Conservation (phyloP, 768 basidiomycete species). For the Panus rudis region DNA sequence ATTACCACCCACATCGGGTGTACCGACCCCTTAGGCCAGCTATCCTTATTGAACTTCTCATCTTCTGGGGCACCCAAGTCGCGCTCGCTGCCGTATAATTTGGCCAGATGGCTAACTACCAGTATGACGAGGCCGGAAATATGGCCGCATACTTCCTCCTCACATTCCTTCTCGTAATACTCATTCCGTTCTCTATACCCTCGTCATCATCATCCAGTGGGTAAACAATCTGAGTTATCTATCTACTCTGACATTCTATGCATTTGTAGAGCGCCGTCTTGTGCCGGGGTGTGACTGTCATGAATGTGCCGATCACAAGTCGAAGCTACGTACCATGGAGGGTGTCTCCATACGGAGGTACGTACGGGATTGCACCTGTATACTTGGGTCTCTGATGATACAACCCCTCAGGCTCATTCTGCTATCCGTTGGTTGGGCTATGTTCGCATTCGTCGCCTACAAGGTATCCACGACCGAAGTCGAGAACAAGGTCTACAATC, state of each 20-base stretch:
- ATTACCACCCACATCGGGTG: too few relatives aligned
- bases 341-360: constrained; percentile 47
- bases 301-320: constrained; percentile 51
- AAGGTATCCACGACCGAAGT: constrained; percentile 48
- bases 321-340: constrained; percentile 33
- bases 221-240: constrained; percentile 20
- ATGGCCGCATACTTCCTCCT: constrained; percentile 90
- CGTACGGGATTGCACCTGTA: constrained; percentile 15
- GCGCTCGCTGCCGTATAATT: too few relatives aligned
- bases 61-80: too few relatives aligned
- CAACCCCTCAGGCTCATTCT: constrained; percentile 42
- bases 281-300: constrained; percentile 59
- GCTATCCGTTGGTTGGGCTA: constrained; percentile 65
- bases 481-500: constrained; percentile 78
- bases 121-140: constrained; percentile 80
- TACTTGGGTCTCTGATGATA: constrained; percentile 3
- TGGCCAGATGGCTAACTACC: constrained; percentile 83
- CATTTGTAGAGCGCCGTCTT: constrained; percentile 1
- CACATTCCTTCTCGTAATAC: constrained; percentile 77
- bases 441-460: constrained; percentile 64
- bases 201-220: constrained; percentile 40
- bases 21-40: too few relatives aligned
- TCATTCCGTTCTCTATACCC: constrained; percentile 70
- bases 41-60: too few relatives aligned
- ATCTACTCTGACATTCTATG: constrained; percentile 2